Evolutionary conservation across 2,329 filamentous ascomycete species (phyloP).

Genomic region (Paecilomyces formosus): DNA sequence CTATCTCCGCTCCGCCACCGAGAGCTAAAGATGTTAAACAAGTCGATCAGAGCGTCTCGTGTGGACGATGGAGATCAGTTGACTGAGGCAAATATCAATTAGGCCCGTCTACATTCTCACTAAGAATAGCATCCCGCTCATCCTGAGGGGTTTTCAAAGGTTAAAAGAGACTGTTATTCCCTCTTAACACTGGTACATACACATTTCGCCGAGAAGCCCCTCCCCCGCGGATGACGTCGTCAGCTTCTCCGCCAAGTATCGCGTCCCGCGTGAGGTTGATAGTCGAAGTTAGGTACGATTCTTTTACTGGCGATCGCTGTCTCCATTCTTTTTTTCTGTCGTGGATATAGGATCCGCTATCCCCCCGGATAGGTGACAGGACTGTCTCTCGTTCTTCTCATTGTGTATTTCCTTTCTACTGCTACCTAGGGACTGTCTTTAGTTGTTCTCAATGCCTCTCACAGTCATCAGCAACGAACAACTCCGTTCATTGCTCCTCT

Average conservation of each 20-base stretch:
- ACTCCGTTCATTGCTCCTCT: constrained; percentile 48
- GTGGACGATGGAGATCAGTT: background rate
- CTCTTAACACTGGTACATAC: background rate
- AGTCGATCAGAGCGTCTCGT: background rate
- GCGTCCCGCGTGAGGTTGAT: background rate
- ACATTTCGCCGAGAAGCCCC: background rate
- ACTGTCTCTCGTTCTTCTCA: background rate
- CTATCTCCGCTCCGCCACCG: background rate
- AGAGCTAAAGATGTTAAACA: background rate
- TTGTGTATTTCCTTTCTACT: background rate
- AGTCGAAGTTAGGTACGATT: no score
- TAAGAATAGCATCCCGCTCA: background rate
- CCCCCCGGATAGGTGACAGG: background rate
- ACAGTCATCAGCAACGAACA: constrained; percentile 53
- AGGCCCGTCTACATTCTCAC: no score
- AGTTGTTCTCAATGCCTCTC: constrained; percentile 45
- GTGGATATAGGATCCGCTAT: background rate
- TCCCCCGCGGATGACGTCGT: background rate
- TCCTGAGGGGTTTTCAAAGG: background rate
- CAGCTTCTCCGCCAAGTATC: background rate
- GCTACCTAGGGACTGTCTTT: background rate
- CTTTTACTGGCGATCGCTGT: no score
- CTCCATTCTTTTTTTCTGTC: background rate
- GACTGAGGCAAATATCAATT: background rate
- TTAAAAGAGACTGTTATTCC: background rate